phyloP scores from a whole-genome alignment of 2,329 filamentous ascomycete species.

The Colletotrichum sp. region DNA sequence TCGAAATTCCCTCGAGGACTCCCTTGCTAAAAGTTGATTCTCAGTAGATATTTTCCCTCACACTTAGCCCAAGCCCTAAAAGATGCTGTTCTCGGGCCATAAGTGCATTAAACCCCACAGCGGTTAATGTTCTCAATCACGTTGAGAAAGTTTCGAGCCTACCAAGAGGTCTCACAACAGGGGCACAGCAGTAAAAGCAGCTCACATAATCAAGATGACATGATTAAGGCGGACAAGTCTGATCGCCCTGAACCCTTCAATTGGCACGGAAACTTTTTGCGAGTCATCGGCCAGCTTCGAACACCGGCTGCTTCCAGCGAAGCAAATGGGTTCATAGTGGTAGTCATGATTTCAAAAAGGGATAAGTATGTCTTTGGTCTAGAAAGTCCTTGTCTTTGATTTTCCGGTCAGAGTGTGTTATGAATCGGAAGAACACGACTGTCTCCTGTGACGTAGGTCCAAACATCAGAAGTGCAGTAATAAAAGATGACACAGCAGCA shows the following conservation, averaged over 20 bases:
- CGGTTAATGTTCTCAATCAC: background rate
- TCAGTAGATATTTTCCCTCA: background rate
- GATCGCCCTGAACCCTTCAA: background rate
- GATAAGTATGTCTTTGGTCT: background rate
- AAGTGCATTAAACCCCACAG: background rate
- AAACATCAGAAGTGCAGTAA: background rate
- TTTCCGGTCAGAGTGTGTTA: background rate
- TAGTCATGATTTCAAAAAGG: background rate
- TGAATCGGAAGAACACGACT: background rate
- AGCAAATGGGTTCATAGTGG: background rate
- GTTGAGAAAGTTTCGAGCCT: background rate
- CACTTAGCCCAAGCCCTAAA: background rate
- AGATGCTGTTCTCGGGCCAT: background rate
- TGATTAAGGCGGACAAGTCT: background rate
- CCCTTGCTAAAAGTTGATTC: background rate
- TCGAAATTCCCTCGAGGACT: background rate
- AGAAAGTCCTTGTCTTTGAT: background rate
- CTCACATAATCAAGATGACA: background rate
- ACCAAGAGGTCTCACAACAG: background rate
- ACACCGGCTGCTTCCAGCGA: background rate
- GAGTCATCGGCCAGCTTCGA: background rate
- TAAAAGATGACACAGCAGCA: background rate
- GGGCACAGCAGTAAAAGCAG: background rate
- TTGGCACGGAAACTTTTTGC: background rate
- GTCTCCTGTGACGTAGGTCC: background rate